Evolutionary conservation across 306 rosid genomes (phyloP), one percentile per base, ranked within the genome.

Genomic region (Vicia sativa): DNA sequence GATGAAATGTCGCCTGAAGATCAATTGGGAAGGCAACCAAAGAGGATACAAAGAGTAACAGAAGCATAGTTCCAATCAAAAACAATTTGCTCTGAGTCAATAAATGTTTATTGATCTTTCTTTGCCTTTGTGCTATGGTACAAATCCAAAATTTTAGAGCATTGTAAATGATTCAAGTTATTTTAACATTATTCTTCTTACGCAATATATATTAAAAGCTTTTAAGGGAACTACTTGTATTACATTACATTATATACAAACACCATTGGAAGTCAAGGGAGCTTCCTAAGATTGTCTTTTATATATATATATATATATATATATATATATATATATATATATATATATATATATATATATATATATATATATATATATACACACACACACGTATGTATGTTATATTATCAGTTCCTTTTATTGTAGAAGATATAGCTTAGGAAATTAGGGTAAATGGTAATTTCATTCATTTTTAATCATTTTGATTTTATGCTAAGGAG

Each of bases 1-100:
- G 72, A 76, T 3, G 92, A 81, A 58, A 77, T 72, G 46, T 74
- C 89, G 31, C 49, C 55, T 2, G 79, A 62, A 42, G 70, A 57
- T 50, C 74, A 70, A 48, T 45, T 57, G 26, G 95, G 65, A 52
- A 69, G 67, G 71, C 53, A 49, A 15, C 5, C 74, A 48, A 82
- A 78, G 78, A 82, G 80, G 78, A 37, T 74, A 39, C 86, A 78
- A 48, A 73, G 70, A 46, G 62, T 49, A 49, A 45, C 31, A 45
- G 62, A 26, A 15, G 2, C 63, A 10, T 39, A 31, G 9, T 41
- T 79, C 74, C 58, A 73, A 62, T 42, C 43, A 56, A 58, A 59
- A 21, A 21, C 42, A 31, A 26, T 52, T 70, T 46, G 37, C 55
- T 26, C n/a, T 39, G 58, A 56, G 48, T 13, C 46, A 9, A 71